Evolutionary conservation across 805 yeast species (phyloP), one percentile per base, ranked within the genome.

Genomic region (Candida loeiensis): DNA sequence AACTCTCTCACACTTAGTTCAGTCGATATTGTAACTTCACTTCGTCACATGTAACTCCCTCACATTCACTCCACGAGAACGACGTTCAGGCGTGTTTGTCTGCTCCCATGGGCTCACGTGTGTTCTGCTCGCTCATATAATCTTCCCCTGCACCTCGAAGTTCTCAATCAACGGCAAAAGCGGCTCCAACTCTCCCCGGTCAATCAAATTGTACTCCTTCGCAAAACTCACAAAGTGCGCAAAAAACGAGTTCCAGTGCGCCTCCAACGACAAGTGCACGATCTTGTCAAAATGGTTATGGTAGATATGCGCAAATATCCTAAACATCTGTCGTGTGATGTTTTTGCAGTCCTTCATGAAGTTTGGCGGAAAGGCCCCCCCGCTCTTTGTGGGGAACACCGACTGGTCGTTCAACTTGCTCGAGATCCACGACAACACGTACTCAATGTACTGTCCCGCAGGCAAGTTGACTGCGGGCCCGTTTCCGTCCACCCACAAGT

Each of bases 231-330:
- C 76, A 55, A 85, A 93, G 59, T 93, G 99, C 12, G 96, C 93
- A 64, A 95, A 93, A 52, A 90, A 86, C 3, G 98, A 90, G 61
- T 93, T 93, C 95, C 96, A 93, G 59, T 93, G 98, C 1, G 98
- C 96, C 59, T 93, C 99, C 44, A 93, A 63, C 2, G 95, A 82
- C 44, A 93, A 64, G 59, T 93, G 97, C n/a, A 91, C 80, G 17
- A 91, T 76, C 56, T 84, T 88, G 49, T 91, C 99, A 62, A 89
- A 93, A 60, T 93, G 99, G 59, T 89, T 88, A 64, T 88, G 86
- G 59, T 90, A 93, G 27, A 93, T 80, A 57, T 90, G 96, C 3
- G 99, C 99, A 65, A 91, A 90, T 12, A 93, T 86, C 50, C 98
- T 76, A 57, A 93, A 89, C 88, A 93, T 85, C 58, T 93, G 98